Evolutionary conservation across 331 rosid species (phyloP).

Genomic region (Quercus tomentella): DNA sequence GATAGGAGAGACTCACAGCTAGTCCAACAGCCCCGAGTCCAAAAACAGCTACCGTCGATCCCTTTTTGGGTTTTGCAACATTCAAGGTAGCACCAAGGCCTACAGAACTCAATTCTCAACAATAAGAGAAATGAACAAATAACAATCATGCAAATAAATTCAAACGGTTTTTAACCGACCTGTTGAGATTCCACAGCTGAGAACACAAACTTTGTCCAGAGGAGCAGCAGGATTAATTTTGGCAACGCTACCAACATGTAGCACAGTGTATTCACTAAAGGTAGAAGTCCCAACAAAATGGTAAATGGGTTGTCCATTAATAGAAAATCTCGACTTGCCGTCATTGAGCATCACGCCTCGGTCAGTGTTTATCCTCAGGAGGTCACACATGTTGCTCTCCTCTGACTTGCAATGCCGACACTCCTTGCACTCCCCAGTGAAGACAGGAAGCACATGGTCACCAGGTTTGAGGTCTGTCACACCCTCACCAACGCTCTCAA

Average conservation of each 20-base stretch:
- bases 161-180: too few relatives aligned
- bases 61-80: conserved; percentile 40
- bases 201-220: conserved; percentile 24
- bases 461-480: not conserved
- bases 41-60: conserved; percentile 25
- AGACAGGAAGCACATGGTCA: conserved; percentile 35
- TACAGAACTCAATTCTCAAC: conserved; percentile 18
- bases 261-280: conserved; percentile 29
- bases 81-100: conserved; percentile 43
- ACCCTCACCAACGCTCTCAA: too few relatives aligned
- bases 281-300: too few relatives aligned
- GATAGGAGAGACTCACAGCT: too few relatives aligned
- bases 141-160: too few relatives aligned
- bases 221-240: conserved; percentile 40
- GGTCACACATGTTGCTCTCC: too few relatives aligned
- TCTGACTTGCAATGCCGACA: conserved; percentile 37
- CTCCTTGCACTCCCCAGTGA: conserved; percentile 40
- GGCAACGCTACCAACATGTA: conserved; percentile 34
- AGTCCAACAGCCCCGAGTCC: not conserved
- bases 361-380: too few relatives aligned
- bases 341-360: too few relatives aligned
- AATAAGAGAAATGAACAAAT: too few relatives aligned
- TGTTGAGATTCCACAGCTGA: not conserved
- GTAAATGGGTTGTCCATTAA: too few relatives aligned
- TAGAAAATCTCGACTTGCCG: too few relatives aligned